Percentiles rank a stretch among this genome's conserved stretches.
These are phyloP conservation scores for Ophiocordyceps camponoti-rufipedis DNA, from an alignment of 2,329 filamentous ascomycete genomes.

Conservation along the genomic window DNA sequence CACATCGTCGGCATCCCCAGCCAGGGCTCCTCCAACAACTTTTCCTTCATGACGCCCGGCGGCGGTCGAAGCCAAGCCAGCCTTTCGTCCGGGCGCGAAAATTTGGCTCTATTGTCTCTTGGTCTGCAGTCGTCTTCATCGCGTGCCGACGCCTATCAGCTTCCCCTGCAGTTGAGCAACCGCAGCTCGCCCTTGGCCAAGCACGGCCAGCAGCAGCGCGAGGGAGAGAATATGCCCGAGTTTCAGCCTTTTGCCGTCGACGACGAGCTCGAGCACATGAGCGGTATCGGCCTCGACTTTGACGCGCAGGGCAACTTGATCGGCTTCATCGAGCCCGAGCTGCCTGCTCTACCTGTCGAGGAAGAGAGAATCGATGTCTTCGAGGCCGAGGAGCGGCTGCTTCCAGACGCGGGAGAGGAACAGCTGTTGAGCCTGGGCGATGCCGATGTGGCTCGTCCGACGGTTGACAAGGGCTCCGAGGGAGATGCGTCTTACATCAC, in stretches of 20 bases:
- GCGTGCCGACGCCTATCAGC: slow-evolving; percentile 12
- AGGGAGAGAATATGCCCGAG: slow-evolving; percentile 6
- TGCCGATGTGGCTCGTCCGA: slow-evolving; percentile 8
- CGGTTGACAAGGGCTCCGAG: slow-evolving; percentile 3
- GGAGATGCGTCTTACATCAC: slow-evolving; percentile 7
- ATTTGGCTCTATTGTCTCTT: slow-evolving; percentile 11
- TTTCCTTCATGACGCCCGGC: slow-evolving; percentile 26
- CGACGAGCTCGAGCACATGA: slow-evolving; percentile 19
- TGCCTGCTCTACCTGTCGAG: slow-evolving; percentile 19
- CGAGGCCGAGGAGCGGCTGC: background rate
- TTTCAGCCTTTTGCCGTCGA: slow-evolving; percentile 16
- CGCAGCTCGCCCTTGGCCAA: slow-evolving; percentile 12
- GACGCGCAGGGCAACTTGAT: slow-evolving; percentile 32
- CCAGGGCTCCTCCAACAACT: slow-evolving; percentile 18
- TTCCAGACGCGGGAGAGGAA: background rate
- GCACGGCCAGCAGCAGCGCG: slow-evolving; percentile 1
- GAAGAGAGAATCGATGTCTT: background rate
- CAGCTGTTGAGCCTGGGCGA: slow-evolving; percentile 19
- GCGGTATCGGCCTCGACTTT: slow-evolving; percentile 28
- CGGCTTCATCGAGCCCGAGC: slow-evolving; percentile 19
- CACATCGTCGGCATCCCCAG: slow-evolving; percentile 15
- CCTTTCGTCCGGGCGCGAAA: slow-evolving; percentile 10
- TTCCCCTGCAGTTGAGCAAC: slow-evolving; percentile 16
- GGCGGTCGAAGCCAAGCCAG: slow-evolving; percentile 10
- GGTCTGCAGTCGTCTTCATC: slow-evolving; percentile 17